Percentiles rank a stretch among this genome's conserved stretches.
Conservation (phyloP, 2,329 filamentous ascomycete species). For the Metarhizium guizhouense region DNA sequence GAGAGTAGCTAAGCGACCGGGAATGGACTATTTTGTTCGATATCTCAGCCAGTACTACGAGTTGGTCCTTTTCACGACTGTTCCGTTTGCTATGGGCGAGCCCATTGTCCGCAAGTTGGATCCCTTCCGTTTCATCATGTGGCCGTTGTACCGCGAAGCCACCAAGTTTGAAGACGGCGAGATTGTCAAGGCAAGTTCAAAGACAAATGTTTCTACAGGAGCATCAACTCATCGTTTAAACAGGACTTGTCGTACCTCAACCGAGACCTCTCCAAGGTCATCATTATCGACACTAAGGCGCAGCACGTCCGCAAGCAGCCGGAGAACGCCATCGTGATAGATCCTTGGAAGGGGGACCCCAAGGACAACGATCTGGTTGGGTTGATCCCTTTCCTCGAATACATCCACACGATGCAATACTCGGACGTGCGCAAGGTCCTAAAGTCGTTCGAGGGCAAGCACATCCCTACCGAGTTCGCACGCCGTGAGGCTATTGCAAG, state of each 20-base stretch:
- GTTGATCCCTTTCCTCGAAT: slow-evolving; percentile 94
- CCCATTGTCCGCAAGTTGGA: slow-evolving; percentile 89
- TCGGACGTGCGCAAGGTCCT: slow-evolving; percentile 78
- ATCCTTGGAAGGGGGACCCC: slow-evolving; percentile 79
- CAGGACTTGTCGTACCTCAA: slow-evolving; percentile 97
- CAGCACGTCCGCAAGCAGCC: slow-evolving; percentile 80
- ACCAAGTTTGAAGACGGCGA: slow-evolving; percentile 94
- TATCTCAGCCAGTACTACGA: slow-evolving; percentile 98
- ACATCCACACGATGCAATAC: slow-evolving; percentile 88
- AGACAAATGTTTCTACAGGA: neutral
- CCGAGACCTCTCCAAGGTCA: slow-evolving; percentile 88
- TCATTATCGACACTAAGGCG: slow-evolving; percentile 83
- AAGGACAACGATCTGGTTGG: slow-evolving; percentile 80
- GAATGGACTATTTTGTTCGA: slow-evolving; percentile 92
- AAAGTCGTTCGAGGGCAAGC: slow-evolving; percentile 79
- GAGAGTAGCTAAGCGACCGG: slow-evolving; percentile 89
- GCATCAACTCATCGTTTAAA: slow-evolving; percentile 7
- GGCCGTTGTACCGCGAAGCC: slow-evolving; percentile 92
- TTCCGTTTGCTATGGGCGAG: slow-evolving; percentile 76
- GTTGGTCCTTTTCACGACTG: slow-evolving; percentile 87
- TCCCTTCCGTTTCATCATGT: slow-evolving; percentile 89
- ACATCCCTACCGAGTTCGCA: slow-evolving; percentile 86
- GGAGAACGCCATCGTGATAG: slow-evolving; percentile 89
- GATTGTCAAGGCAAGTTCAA: slow-evolving; percentile 71
- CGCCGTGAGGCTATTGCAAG: slow-evolving; percentile 78